Conservation (phyloP, 495 filamentous ascomycete genomes). For the Xeromyces bisporus region DNA sequence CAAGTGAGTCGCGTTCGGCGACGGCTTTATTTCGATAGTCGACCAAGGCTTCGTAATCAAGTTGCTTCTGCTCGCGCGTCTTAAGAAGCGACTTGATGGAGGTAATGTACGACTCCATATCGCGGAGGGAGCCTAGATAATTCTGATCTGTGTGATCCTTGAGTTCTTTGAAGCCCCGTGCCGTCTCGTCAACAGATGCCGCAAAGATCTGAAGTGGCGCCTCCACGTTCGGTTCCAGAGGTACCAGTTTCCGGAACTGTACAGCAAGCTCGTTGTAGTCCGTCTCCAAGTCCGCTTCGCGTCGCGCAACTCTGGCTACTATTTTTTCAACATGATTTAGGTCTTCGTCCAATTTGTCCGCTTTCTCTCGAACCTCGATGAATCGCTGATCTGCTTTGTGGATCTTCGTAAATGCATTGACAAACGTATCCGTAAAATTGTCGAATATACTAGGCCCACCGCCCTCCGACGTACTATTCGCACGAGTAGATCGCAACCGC, state of each 20-base stretch:
- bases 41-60: conserved; percentile 89
- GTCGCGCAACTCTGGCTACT: conserved; percentile 69
- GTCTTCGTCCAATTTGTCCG: conserved; percentile 90
- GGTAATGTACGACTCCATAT: conserved; percentile 83
- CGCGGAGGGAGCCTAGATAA: conserved; percentile 75
- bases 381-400: conserved; percentile 92
- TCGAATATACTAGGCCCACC: conserved; percentile 63
- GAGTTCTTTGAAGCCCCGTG: conserved; percentile 51
- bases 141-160: conserved; percentile 92
- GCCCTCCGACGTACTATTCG: conserved; percentile 31
- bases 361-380: conserved; percentile 82
- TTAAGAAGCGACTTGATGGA: conserved; percentile 77
- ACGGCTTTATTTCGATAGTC: conserved; percentile 87
- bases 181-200: conserved; percentile 66
- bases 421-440: conserved; percentile 84
- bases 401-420: conserved; percentile 92
- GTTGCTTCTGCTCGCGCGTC: conserved; percentile 89
- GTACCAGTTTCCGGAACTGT: conserved; percentile 84
- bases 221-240: conserved; percentile 78
- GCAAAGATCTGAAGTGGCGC: conserved; percentile 68
- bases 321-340: conserved; percentile 86
- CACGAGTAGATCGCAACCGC: conserved; percentile 52
- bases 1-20: conserved; percentile 73
- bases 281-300: conserved; percentile 73
- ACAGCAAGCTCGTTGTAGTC: conserved; percentile 80